Conservation (phyloP, 202 grass and related monocot genomes). For the Cymbopogon flexuosus region DNA sequence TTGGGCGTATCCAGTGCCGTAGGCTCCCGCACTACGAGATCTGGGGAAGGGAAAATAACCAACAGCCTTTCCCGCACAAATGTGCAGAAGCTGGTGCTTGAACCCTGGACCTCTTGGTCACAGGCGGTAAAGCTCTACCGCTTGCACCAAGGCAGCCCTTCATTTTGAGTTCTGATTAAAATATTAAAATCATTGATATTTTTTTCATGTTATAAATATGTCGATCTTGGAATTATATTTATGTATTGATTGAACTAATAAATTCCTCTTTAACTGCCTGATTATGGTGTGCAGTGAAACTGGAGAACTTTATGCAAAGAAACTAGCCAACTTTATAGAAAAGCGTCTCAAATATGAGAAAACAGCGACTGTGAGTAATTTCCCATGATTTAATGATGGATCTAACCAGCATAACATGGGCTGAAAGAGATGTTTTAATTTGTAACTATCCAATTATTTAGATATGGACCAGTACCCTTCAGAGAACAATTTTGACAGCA, state of each 20-base stretch:
- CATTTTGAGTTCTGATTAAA: conserved; percentile 35
- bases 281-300: conserved; percentile 56
- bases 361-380: conserved; percentile 84
- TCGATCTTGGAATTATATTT: background rate
- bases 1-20: too few species aligned
- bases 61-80: too few species aligned
- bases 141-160: too few species aligned
- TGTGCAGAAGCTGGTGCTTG: too few species aligned
- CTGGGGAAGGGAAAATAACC: too few species aligned
- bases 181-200: conserved; percentile 1
- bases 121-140: too few species aligned
- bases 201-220: background rate
- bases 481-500: conserved; percentile 95
- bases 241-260: conserved; percentile 27
- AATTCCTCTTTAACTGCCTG: conserved; percentile 14
- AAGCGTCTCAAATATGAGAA: conserved; percentile 88
- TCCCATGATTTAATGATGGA: conserved; percentile 6
- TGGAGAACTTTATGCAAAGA: conserved; percentile 89
- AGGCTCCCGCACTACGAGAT: too few species aligned
- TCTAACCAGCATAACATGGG: conserved; percentile 20
- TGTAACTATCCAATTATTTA: conserved; percentile 30
- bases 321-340: conserved; percentile 82
- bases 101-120: too few species aligned
- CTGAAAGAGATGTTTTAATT: background rate
- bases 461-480: conserved; percentile 99